Evolutionary conservation across 2,329 filamentous ascomycete genomes (phyloP).

Genomic region (Rosellinia necatrix): DNA sequence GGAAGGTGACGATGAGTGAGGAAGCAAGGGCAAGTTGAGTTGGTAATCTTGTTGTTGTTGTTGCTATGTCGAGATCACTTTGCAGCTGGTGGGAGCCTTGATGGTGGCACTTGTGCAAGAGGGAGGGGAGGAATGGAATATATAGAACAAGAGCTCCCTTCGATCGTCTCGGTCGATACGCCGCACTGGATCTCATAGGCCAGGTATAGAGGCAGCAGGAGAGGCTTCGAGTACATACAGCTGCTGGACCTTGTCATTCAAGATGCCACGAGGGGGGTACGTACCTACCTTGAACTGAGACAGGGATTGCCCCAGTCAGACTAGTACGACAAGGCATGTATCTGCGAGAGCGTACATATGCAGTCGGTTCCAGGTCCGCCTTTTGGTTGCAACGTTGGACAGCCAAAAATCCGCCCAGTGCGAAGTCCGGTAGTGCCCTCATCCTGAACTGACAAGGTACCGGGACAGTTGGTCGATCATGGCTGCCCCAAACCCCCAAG

Average conservation of each 20-base stretch:
- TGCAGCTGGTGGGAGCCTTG: constrained; percentile 25
- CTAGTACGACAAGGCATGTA: constrained; percentile 32
- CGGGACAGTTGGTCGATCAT: constrained; percentile 18
- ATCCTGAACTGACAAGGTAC: background rate
- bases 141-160: constrained; percentile 31
- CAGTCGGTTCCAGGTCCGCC: constrained; percentile 32
- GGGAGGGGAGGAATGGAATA: constrained; percentile 37
- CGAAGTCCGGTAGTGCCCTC: constrained; percentile 21
- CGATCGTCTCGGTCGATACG: constrained; percentile 27
- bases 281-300: constrained; percentile 22
- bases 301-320: constrained; percentile 26
- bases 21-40: background rate
- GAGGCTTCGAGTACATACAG: constrained; percentile 20
- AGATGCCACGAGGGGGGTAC: constrained; percentile 29
- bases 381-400: constrained; percentile 36
- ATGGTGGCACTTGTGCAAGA: constrained; percentile 33
- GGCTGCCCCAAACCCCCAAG: background rate
- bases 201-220: no score
- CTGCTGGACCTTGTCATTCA: constrained; percentile 1
- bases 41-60: background rate
- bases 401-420: constrained; percentile 29
- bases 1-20: background rate
- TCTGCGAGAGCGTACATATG: constrained; percentile 23
- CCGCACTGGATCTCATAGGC: constrained; percentile 9
- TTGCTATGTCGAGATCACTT: constrained; percentile 8